Evolutionary conservation across 2,329 filamentous ascomycete species (phyloP), one percentile per base, ranked within the genome.

Genomic region (Knufia petricola): DNA sequence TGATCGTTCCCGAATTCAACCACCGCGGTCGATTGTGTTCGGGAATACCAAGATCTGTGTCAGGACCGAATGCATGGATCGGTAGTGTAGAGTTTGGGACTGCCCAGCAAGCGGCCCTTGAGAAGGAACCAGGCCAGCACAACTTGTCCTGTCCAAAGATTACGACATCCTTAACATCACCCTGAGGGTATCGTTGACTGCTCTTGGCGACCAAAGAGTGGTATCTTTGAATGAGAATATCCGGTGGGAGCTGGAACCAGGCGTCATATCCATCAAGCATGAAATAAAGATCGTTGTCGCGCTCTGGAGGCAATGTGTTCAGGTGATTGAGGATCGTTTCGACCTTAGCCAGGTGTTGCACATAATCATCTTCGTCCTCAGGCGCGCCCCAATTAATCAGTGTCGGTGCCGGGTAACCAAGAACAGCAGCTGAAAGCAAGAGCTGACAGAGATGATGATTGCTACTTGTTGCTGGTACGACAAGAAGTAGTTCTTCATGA

Each of bases 211-310:
- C 21, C 13, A 78, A 64, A 13, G 69, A 65, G 53, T 79, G 76
- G 61, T 84, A 85, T 38, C 81, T 73, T 54, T 75, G 66, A 21
- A 85, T 72, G 54, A 85, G 65, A 17, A 84, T 69, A 34, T 81
- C 74, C 2, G 78, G 74, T 0, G 80, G 79, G 2, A 85, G 66
- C 60, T 85, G 82, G 51, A 84, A 78, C 66, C 79, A 78, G 1
- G 78, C 70, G 50, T 84, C 78, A 59, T 78, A 74, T 1, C 76
- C 79, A 59, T 85, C 81, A 3, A 81, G 70, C 40, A 84, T 69
- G 62, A 64, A 72, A 17, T 64, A 63, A 6, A 69, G 65, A 2
- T 57, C 51, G 31, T 49, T 48, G 13, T 48, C 38, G 36, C 64
- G 64, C 2, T 61, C 62, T 26, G 64, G 54, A 19, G n/a, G 19